These are phyloP conservation scores for Fusarium udum DNA, from an alignment of 2,329 filamentous ascomycete genomes.

Conservation along the genomic window DNA sequence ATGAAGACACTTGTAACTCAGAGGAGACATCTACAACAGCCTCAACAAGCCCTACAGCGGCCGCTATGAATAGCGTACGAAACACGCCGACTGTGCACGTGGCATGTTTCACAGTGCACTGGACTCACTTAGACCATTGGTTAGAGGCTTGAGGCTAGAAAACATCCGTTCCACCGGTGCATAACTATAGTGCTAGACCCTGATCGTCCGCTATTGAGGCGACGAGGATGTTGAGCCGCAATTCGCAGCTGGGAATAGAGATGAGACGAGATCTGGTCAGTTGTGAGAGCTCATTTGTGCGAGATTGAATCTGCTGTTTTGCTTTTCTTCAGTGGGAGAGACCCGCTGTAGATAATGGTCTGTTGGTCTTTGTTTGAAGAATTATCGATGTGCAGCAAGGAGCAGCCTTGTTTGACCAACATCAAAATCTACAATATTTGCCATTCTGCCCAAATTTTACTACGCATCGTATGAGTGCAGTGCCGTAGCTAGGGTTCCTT, in stretches of 20 bases:
- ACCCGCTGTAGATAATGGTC: background rate
- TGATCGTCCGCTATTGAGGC: background rate
- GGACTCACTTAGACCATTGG: background rate
- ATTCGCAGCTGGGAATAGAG: background rate
- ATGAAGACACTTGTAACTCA: background rate
- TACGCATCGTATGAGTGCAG: background rate
- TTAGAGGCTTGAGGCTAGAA: background rate
- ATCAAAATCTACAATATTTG: background rate
- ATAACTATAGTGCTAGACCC: background rate
- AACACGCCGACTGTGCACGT: background rate
- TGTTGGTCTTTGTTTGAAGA: background rate
- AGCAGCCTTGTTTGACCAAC: background rate
- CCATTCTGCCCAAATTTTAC: background rate
- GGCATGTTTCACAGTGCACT: background rate
- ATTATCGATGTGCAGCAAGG: background rate
- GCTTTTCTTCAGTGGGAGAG: background rate
- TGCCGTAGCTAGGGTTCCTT: accelerated
- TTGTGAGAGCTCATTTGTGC: background rate
- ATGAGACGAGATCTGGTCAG: background rate
- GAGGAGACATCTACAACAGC: background rate
- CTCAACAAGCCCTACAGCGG: background rate
- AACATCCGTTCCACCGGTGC: background rate
- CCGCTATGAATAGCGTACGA: background rate
- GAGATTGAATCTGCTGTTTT: background rate
- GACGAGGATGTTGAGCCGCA: background rate